Conservation (phyloP, 495 filamentous ascomycete genomes). For the Monascus purpureus region DNA sequence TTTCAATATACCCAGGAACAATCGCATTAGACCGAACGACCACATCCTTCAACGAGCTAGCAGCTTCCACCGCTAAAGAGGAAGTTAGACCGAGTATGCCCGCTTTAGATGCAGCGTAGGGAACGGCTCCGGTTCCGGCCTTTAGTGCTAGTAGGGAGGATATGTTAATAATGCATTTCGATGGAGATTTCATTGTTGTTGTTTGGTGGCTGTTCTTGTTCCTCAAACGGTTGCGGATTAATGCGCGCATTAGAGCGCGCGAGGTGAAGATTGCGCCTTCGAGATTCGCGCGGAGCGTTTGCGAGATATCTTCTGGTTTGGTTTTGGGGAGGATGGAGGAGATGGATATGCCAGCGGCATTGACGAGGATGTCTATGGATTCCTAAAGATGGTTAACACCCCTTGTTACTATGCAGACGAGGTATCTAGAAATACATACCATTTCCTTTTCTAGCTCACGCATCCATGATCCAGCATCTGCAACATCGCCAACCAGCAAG, state of each 20-base stretch:
- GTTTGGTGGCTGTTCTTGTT: constrained; percentile 8
- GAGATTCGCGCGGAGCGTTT: constrained; percentile 53
- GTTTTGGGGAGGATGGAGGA: constrained; percentile 40
- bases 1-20: constrained; percentile 71
- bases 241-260: constrained; percentile 34
- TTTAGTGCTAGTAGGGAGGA: constrained; percentile 56
- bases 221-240: constrained; percentile 22
- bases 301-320: constrained; percentile 21
- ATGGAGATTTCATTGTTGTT: background rate
- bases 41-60: constrained; percentile 16
- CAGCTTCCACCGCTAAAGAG: constrained; percentile 50
- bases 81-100: constrained; percentile 65
- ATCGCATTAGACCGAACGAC: constrained; percentile 65
- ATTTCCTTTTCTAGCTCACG: constrained; percentile 27
- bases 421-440: constrained; percentile 18
- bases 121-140: constrained; percentile 47
- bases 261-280: constrained; percentile 55
- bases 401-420: too few relatives aligned
- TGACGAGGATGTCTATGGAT: constrained; percentile 52
- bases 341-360: constrained; percentile 59
- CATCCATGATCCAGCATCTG: constrained; percentile 29
- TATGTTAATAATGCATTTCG: constrained; percentile 63
- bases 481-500: constrained; percentile 34
- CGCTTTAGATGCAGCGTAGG: constrained; percentile 71
- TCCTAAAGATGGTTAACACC: too few relatives aligned